Percentiles rank a stretch among this genome's conserved stretches.
Conservation (phyloP, 805 yeast genomes). For the Ogataea angusta region DNA sequence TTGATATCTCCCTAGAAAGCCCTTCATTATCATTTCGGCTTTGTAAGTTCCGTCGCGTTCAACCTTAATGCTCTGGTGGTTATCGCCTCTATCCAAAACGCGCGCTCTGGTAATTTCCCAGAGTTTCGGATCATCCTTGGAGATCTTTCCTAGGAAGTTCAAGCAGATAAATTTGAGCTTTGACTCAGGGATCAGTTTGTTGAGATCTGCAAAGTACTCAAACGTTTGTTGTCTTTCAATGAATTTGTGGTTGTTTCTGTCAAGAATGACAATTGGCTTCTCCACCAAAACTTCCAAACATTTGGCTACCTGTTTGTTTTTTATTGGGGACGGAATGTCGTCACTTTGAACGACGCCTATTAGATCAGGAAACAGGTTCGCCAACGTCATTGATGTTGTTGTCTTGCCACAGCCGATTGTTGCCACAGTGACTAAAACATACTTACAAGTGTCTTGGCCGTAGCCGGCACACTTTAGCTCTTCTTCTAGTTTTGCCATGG, state of each 20-base stretch:
- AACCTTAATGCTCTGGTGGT: conserved; percentile 78
- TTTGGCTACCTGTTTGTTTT: conserved; percentile 44
- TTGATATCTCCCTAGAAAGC: conserved; percentile 70
- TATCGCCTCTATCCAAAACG: conserved; percentile 71
- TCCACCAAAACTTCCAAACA: conserved; percentile 42
- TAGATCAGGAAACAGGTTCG: conserved; percentile 44
- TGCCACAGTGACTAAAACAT: conserved; percentile 76
- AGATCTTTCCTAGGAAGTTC: conserved; percentile 49
- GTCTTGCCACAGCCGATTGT: conserved; percentile 96
- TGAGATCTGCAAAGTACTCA: conserved; percentile 43
- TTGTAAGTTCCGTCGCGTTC: conserved; percentile 42
- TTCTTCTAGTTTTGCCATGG: conserved; percentile 31
- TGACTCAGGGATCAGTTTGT: conserved; percentile 41
- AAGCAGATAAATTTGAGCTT: conserved; percentile 62
- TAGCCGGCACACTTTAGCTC: conserved; percentile 22
- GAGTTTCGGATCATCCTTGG: conserved; percentile 29
- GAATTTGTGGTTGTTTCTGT: conserved; percentile 75
- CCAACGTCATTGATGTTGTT: conserved; percentile 64
- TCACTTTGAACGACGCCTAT: conserved; percentile 87
- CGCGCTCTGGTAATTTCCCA: conserved; percentile 57
- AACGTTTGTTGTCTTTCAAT: conserved; percentile 70
- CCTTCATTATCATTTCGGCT: conserved; percentile 64
- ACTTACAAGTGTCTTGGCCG: conserved; percentile 43
- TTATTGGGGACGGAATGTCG: conserved; percentile 51
- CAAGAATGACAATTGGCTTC: conserved; percentile 59